A percentile compares a stretch with the other conserved stretches of the same genome.
Conservation (phyloP, 2,329 filamentous ascomycete genomes). For the Diplodia intermedia region DNA sequence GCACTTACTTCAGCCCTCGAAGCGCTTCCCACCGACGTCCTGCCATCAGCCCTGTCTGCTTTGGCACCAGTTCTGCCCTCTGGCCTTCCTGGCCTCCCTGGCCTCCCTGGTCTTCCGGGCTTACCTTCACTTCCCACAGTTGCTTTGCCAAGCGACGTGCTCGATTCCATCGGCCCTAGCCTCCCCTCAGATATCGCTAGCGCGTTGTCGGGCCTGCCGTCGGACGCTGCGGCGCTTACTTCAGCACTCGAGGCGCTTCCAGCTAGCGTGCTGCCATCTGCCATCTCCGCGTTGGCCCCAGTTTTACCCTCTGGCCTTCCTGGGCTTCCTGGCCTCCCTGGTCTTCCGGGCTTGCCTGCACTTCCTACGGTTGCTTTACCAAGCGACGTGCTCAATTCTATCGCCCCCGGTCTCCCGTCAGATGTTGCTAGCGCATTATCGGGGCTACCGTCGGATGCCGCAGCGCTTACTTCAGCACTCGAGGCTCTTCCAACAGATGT, state of each 20-base stretch:
- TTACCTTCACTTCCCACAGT: neutral
- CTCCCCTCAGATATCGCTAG: neutral
- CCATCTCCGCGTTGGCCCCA: neutral
- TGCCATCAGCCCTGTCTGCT: neutral
- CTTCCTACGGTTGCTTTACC: neutral
- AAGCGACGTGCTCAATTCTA: neutral
- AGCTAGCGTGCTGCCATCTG: neutral
- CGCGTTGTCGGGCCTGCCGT: neutral
- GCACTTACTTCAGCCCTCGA: neutral
- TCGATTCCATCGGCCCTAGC: neutral
- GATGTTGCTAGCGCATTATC: slow-evolving; percentile 1
- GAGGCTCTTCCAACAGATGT: neutral
- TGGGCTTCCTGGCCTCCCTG: neutral
- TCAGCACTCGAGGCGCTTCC: neutral
- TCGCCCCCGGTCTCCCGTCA: neutral
- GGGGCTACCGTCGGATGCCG: neutral
- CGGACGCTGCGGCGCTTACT: neutral
- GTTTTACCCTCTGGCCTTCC: neutral
- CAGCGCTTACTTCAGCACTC: neutral
- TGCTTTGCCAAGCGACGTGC: neutral
- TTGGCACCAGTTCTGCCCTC: neutral
- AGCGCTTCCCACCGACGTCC: neutral
- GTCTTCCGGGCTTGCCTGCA: neutral
- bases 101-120: neutral
- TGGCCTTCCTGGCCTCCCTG: neutral